Evolutionary conservation across 2,329 filamentous ascomycete species (phyloP).

Genomic region (Calonectria pseudoturangicola): DNA sequence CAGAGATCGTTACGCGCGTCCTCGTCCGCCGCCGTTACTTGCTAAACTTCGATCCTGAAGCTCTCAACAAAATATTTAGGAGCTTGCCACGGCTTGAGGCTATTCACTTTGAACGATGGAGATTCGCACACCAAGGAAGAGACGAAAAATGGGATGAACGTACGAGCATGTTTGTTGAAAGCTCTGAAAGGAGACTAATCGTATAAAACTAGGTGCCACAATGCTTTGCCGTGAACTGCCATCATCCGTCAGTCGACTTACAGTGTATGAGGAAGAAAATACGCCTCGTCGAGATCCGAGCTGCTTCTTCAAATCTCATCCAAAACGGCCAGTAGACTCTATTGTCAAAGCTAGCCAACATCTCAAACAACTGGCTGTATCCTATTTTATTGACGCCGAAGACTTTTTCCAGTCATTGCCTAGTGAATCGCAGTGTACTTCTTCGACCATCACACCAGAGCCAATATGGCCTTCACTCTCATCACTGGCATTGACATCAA

Average conservation of each 20-base stretch:
- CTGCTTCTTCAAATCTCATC: background rate
- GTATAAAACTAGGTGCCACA: background rate
- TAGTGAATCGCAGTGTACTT: background rate
- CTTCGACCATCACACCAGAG: background rate
- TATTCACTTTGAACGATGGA: background rate
- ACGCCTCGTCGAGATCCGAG: background rate
- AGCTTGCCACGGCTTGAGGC: background rate
- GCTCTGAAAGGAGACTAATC: background rate
- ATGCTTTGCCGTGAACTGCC: background rate
- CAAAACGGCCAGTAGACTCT: background rate
- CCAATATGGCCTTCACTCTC: background rate
- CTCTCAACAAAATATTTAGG: background rate
- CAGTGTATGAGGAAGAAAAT: background rate
- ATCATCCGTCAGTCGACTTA: background rate
- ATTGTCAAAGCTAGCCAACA: background rate
- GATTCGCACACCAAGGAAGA: background rate
- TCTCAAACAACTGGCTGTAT: background rate
- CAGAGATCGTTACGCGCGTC: background rate
- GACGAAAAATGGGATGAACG: background rate
- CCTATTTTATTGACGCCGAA: background rate
- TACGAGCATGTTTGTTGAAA: background rate
- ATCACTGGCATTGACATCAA: background rate
- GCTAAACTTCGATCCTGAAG: background rate
- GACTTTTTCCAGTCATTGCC: background rate
- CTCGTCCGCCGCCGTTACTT: background rate